Conservation (phyloP, 352 stramenopile genomes). For the Plasmopara halstedii region DNA sequence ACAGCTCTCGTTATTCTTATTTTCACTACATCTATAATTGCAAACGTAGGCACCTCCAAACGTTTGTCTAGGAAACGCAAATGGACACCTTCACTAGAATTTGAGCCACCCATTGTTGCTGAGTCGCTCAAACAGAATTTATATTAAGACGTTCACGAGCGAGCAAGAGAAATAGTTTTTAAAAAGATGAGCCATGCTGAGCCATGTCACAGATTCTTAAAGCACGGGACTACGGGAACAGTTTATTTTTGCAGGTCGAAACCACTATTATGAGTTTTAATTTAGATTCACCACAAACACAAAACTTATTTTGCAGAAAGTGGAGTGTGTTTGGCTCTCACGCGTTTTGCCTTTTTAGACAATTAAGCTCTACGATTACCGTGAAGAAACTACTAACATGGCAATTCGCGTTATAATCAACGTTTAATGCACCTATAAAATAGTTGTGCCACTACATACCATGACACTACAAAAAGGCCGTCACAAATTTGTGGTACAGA, state of each 20-base stretch:
- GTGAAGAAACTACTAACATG: too few species aligned
- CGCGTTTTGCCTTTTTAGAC: too few species aligned
- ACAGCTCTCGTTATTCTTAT: constrained; percentile 10
- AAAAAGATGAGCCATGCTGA: background rate
- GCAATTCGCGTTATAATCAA: too few species aligned
- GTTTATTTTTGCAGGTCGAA: constrained; percentile 23
- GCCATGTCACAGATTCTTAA: constrained; percentile 1
- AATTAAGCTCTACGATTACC: too few species aligned
- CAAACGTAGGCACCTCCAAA: constrained; percentile 29
- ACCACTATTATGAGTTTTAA: too few species aligned
- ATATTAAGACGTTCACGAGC: too few species aligned
- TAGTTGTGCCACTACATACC: too few species aligned
- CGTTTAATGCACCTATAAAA: too few species aligned
- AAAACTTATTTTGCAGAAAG: too few species aligned
- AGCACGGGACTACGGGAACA: constrained; percentile 5
- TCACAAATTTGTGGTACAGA: too few species aligned
- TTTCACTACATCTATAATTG: background rate
- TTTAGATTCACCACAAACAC: background rate
- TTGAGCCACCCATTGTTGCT: constrained; percentile 40
- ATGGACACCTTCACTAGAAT: constrained; percentile 26
- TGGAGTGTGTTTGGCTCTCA: too few species aligned
- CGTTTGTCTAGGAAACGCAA: constrained; percentile 53
- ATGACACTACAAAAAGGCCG: too few species aligned
- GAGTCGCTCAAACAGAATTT: constrained; percentile 1
- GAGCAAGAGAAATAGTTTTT: constrained; percentile 19